A percentile compares a stretch with the other conserved stretches of the same genome.
phyloP scores from a whole-genome alignment of 176 grass and related monocot species.

The Microstegium vimineum region DNA sequence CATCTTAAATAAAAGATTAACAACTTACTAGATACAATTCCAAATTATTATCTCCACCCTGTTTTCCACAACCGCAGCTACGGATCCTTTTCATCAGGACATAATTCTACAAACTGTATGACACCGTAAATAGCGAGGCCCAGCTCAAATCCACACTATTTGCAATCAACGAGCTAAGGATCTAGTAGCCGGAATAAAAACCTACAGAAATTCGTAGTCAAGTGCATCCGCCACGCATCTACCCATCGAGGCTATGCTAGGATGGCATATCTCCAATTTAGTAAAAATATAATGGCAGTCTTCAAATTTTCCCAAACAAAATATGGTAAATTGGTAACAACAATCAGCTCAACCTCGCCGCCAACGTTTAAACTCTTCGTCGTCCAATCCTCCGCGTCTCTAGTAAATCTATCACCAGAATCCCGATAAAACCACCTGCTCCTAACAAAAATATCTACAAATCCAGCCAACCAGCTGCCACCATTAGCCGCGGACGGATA shows the following conservation, averaged over 20 bases:
- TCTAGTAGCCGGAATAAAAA: background rate
- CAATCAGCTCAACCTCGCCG: background rate
- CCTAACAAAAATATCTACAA: background rate
- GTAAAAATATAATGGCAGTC: no score
- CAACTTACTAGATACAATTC: background rate
- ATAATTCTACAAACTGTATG: background rate
- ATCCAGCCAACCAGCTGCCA: background rate
- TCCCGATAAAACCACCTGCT: background rate
- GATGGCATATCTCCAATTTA: no score
- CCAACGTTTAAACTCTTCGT: background rate
- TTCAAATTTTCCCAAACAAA: no score
- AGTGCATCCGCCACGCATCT: background rate
- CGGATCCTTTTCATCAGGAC: background rate
- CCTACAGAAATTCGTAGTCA: background rate
- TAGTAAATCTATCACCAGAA: background rate
- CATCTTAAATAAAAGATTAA: background rate
- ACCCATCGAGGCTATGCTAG: background rate
- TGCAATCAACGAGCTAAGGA: background rate
- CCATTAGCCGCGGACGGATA: background rate
- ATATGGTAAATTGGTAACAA: background rate
- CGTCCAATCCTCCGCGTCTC: background rate
- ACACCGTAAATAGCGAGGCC: background rate
- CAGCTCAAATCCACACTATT: background rate
- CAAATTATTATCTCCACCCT: background rate
- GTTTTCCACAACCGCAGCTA: background rate